Evolutionary conservation across 169 alveolate species (phyloP).

Genomic region (Cryptosporidium ubiquitum): DNA sequence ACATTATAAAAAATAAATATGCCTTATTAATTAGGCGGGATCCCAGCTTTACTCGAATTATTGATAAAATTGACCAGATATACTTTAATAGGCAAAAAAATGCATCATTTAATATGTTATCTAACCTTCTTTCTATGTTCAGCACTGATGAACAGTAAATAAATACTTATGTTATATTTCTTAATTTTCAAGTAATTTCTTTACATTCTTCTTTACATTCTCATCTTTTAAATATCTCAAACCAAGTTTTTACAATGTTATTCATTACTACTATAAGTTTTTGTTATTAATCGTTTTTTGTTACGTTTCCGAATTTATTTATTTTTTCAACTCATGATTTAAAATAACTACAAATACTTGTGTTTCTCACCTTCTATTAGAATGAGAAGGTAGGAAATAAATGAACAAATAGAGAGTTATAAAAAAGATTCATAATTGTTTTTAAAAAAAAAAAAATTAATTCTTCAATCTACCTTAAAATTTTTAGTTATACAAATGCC

Average conservation of each 20-base stretch:
- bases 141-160: not conserved
- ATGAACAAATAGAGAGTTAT: too few species aligned
- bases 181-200: not conserved
- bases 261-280: too few species aligned
- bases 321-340: too few species aligned
- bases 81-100: constrained; percentile 9
- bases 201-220: too few species aligned
- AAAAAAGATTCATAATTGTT: too few species aligned
- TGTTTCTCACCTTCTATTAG: too few species aligned
- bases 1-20: constrained; percentile 30
- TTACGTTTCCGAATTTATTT: not conserved
- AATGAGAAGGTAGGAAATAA: not conserved
- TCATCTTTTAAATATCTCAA: too few species aligned
- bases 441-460: too few species aligned
- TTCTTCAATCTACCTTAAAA: not conserved
- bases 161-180: not conserved
- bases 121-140: constrained; percentile 38
- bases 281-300: too few species aligned
- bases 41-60: not conserved
- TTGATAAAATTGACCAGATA: constrained; percentile 47
- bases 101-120: not conserved
- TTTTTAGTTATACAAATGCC: not conserved
- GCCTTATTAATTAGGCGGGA: constrained; percentile 37
- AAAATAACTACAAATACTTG: too few species aligned
- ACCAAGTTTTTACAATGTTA: not conserved